Conservation (phyloP, 352 stramenopile species). For the Phytophthora pisi region DNA sequence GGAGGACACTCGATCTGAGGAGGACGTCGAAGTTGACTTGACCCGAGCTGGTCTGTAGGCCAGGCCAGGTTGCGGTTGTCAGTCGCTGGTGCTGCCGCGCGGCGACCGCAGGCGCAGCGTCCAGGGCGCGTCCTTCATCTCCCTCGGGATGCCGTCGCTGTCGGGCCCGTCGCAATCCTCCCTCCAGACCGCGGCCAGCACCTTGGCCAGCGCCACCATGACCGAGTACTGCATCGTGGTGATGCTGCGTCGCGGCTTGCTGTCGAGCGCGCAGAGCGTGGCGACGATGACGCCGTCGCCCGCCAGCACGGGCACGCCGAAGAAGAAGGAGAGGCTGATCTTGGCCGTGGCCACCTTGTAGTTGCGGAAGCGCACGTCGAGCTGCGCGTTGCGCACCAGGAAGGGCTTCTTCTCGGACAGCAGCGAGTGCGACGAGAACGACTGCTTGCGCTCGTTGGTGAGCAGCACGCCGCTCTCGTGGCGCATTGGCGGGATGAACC, state of each 20-base stretch:
- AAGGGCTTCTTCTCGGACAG: constrained; percentile 37
- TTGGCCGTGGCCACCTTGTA: constrained; percentile 32
- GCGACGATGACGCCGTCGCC: constrained; percentile 35
- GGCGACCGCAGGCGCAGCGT: constrained; percentile 15
- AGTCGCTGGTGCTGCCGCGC: background rate
- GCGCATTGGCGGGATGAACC: constrained; percentile 25
- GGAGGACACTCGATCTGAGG: background rate
- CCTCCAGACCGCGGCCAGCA: constrained; percentile 17
- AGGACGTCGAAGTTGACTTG: background rate
- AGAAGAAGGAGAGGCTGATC: constrained; percentile 44
- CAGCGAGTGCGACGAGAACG: constrained; percentile 47
- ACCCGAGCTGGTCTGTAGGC: background rate
- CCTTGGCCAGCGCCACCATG: constrained; percentile 37
- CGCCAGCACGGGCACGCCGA: constrained; percentile 42
- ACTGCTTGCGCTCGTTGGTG: constrained; percentile 31
- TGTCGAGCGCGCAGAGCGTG: constrained; percentile 49
- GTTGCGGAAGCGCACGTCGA: constrained; percentile 61
- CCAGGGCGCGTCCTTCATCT: constrained; percentile 15
- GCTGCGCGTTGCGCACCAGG: constrained; percentile 46
- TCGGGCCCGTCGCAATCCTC: constrained; percentile 13
- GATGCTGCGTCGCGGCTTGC: constrained; percentile 42
- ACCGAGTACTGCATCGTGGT: constrained; percentile 70
- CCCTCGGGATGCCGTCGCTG: background rate
- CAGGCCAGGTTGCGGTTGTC: background rate
- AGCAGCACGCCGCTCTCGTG: constrained; percentile 10